phyloP scores from a whole-genome alignment of 148 eudicot species.

The Rhododendron williamsianum region DNA sequence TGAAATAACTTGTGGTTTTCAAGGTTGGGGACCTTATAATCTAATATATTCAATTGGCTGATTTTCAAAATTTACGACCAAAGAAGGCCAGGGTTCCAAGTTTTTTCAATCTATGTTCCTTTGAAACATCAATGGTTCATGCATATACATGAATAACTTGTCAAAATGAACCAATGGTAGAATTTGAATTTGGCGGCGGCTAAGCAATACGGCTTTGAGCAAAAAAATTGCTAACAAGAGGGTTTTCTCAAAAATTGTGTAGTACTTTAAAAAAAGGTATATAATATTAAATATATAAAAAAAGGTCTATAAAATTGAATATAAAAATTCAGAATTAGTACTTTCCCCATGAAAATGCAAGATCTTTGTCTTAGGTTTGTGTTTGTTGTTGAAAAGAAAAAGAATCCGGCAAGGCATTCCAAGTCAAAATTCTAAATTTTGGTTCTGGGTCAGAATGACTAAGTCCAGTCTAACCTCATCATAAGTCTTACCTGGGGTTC shows the following conservation, averaged over 20 bases:
- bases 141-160: background rate
- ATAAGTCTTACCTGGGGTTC: background rate
- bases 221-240: background rate
- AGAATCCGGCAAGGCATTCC: background rate
- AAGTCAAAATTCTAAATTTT: slow-evolving; percentile 2
- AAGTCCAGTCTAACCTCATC: background rate
- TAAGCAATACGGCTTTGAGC: background rate
- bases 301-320: too few relatives aligned
- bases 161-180: background rate
- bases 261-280: too few relatives aligned
- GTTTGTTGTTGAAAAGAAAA: background rate
- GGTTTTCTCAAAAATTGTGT: background rate
- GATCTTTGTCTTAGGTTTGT: background rate
- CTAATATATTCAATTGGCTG: background rate
- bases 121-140: background rate
- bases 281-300: too few relatives aligned
- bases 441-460: slow-evolving; percentile 5
- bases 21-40: background rate
- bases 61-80: background rate
- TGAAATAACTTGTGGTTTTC: background rate
- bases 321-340: too few relatives aligned
- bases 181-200: background rate
- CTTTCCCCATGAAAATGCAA: too few relatives aligned
- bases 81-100: background rate
- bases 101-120: background rate